These are phyloP conservation scores for Talaromyces marneffei DNA, from an alignment of 2,329 filamentous ascomycete genomes.

Conservation along the genomic window DNA sequence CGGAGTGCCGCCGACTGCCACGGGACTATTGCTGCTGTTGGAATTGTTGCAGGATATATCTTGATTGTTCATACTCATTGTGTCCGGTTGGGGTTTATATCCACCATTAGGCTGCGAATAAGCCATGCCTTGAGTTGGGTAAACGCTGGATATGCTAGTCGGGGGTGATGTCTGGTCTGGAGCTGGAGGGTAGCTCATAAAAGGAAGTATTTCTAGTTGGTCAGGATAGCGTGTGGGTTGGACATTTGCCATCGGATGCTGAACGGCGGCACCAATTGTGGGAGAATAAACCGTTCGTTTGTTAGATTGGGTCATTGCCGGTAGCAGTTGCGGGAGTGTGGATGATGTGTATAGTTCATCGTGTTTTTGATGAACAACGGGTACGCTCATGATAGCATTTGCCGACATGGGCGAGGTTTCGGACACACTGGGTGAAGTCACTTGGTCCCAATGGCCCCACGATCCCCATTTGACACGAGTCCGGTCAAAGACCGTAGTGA, in stretches of 20 bases:
- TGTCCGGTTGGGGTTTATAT: conserved; percentile 1
- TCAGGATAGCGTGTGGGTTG: not conserved
- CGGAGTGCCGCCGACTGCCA: conserved; percentile 38
- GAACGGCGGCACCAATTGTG: not conserved
- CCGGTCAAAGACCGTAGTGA: conserved; percentile 65
- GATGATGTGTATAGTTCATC: conserved; percentile 4
- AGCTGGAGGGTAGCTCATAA: not conserved
- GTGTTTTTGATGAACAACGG: not conserved
- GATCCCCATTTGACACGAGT: conserved; percentile 75
- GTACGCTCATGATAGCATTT: conserved; percentile 10
- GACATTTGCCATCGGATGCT: not conserved
- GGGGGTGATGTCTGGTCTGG: not conserved
- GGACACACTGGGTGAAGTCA: conserved; percentile 22
- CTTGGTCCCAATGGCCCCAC: conserved; percentile 49
- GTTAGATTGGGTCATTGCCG: conserved; percentile 13
- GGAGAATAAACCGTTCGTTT: not conserved
- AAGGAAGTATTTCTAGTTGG: not conserved
- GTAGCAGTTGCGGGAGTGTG: conserved; percentile 15
- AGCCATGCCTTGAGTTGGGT: not conserved
- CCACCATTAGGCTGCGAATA: not conserved
- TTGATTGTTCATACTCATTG: conserved; percentile 24
- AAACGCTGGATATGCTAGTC: not conserved
- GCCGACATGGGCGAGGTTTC: conserved; percentile 16
- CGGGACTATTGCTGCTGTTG: conserved; percentile 20
- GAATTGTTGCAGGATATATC: conserved; percentile 18